A percentile compares a stretch with the other conserved stretches of the same genome.
These are phyloP conservation scores for Caloboletus firmus DNA, from an alignment of 1,284 basidiomycete genomes.

Conservation along the genomic window DNA sequence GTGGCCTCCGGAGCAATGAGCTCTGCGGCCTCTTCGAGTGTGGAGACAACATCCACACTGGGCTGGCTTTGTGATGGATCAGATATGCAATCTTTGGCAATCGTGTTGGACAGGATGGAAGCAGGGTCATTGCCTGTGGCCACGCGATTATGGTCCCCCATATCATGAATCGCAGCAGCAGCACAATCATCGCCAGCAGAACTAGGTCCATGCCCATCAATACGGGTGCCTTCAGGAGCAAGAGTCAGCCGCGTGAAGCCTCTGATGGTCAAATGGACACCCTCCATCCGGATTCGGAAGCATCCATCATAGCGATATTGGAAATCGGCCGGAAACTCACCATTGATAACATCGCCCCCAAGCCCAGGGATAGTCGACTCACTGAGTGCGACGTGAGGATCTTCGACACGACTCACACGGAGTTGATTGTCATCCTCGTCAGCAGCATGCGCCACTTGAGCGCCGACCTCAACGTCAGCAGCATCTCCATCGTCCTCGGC, in stretches of 20 bases:
- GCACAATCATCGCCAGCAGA: slow-evolving; percentile 19
- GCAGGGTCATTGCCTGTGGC: slow-evolving; percentile 11
- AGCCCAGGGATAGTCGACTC: slow-evolving; percentile 37
- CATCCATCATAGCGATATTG: slow-evolving; percentile 30
- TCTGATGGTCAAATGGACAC: slow-evolving; percentile 30
- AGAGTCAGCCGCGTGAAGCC: slow-evolving; percentile 29
- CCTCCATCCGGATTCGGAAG: slow-evolving; percentile 27
- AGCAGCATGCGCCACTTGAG: slow-evolving; percentile 18
- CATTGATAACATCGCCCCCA: slow-evolving; percentile 41
- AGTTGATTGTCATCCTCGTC: slow-evolving; percentile 48
- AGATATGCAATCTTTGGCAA: slow-evolving; percentile 9
- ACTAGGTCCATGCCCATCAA: slow-evolving; percentile 25
- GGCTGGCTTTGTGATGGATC: slow-evolving; percentile 13
- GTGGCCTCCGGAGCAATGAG: slow-evolving; percentile 8
- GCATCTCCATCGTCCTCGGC: slow-evolving; percentile 57
- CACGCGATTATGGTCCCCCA: slow-evolving; percentile 5
- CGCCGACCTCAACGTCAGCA: slow-evolving; percentile 42
- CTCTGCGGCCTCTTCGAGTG: slow-evolving; percentile 17
- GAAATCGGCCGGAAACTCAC: slow-evolving; percentile 43
- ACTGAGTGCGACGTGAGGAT: slow-evolving; percentile 38
- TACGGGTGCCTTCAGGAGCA: slow-evolving; percentile 27
- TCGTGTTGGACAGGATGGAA: slow-evolving; percentile 13
- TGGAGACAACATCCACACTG: slow-evolving; percentile 14
- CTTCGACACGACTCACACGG: slow-evolving; percentile 47
- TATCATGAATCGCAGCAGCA: slow-evolving; percentile 13